These are phyloP conservation scores for Cicer arietinum DNA, from an alignment of 306 rosid genomes.

Conservation along the genomic window DNA sequence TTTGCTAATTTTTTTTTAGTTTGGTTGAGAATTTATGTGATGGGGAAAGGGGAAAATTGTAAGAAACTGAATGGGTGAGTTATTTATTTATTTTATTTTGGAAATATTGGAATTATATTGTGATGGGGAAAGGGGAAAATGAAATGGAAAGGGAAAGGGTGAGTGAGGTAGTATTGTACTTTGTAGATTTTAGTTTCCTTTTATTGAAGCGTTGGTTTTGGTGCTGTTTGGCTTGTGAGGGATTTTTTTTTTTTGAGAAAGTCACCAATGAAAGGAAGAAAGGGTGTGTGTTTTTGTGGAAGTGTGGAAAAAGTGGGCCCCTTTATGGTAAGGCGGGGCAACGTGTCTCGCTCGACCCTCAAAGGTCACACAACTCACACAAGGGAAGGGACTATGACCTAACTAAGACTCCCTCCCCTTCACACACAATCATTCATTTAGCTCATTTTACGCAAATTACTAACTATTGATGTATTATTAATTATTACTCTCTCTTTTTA, in stretches of 20 bases:
- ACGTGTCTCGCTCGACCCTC: conserved; percentile 5
- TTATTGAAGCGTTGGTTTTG: conserved; percentile 17
- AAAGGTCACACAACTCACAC: background rate
- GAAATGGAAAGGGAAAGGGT: no score
- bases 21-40: conserved; percentile 42
- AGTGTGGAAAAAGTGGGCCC: conserved; percentile 26
- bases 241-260: conserved; percentile 28
- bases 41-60: background rate
- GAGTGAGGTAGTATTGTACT: conserved; percentile 31
- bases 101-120: background rate
- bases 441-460: no score
- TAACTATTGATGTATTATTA: no score
- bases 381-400: background rate
- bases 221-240: background rate
- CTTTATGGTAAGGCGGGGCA: conserved; percentile 48
- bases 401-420: no score
- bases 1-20: conserved; percentile 55
- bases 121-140: no score
- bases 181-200: conserved; percentile 48
- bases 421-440: no score
- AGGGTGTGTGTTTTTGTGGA: background rate
- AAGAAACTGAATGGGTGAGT: background rate
- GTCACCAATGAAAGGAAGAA: conserved; percentile 50
- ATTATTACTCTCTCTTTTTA: no score
- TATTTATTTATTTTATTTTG: background rate